Evolutionary conservation across 2,329 filamentous ascomycete genomes (phyloP), one percentile per base, ranked within the genome.

Genomic region (Sporothrix dimorphospora): DNA sequence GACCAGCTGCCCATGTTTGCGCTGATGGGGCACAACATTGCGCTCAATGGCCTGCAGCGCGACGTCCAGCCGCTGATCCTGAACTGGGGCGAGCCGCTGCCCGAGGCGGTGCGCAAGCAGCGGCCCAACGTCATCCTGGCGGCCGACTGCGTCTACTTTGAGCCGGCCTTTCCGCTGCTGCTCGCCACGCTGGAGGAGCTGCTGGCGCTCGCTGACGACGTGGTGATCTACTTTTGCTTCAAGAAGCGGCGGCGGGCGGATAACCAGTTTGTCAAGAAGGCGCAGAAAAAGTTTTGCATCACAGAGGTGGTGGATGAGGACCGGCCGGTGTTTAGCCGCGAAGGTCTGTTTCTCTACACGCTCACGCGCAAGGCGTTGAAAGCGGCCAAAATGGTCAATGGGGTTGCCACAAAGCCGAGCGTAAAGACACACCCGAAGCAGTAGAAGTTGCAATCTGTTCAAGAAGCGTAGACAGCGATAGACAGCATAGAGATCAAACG

Each of bases 121-220:
- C 87, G 88, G 74, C 93, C 94, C 21, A 90, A 94, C 77, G 85
- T 97, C 71, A 90, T 99, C 71, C 87, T 98, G n/a, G 96, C 96
- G 3, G 95, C 94, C 53, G 96, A 98, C 81, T 98, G 95, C 82
- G 94, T 97, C 66, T 99, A 98, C 84, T 97, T 97, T 80, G 96
- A 98, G 81, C 94, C 95, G 2, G 93, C 96, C 0, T 98, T 98
- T 79, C 94, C 95, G 40, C 85, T 98, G 45, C 86, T 99, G 63
- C 87, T 96, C 78, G 83, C 89, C 75, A 98, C 95, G 6, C 83
- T 98, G 75, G 84, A 88, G 73, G 89, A 92, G 74, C 85, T 98
- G 65, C 85, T 97, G 75, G 87, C 88, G 19, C 86, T 94, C 57
- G 94, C 91, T 49, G 69, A 59, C 47, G 69, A 65, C 19, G 71